These are phyloP conservation scores for Ophiostoma populinum DNA, from an alignment of 2,329 filamentous ascomycete genomes.

Conservation along the genomic window DNA sequence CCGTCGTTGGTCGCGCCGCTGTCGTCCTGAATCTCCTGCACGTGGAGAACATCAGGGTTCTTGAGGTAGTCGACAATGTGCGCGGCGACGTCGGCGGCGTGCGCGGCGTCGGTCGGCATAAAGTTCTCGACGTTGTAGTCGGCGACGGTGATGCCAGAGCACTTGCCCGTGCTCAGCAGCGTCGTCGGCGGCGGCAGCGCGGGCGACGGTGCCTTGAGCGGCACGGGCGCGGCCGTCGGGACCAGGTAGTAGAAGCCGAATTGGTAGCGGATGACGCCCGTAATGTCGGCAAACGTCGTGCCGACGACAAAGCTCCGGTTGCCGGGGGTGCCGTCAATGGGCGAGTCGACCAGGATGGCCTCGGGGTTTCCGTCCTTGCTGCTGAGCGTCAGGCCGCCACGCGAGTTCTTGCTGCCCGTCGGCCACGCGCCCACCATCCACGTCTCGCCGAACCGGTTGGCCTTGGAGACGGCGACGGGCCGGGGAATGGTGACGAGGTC, in stretches of 20 bases:
- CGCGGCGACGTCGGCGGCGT: constrained; percentile 39
- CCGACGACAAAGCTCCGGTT: constrained; percentile 43
- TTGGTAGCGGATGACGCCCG: constrained; percentile 46
- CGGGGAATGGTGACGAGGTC: constrained; percentile 47
- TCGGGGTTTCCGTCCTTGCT: constrained; percentile 51
- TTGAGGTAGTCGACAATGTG: constrained; percentile 49
- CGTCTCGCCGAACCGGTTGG: constrained; percentile 49
- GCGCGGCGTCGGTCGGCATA: constrained; percentile 29
- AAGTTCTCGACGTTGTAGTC: constrained; percentile 59
- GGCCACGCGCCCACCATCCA: constrained; percentile 52
- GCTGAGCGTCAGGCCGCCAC: constrained; percentile 47
- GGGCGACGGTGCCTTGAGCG: constrained; percentile 24
- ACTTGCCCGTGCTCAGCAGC: constrained; percentile 36
- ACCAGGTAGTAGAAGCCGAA: constrained; percentile 56
- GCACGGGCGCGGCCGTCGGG: constrained; percentile 36
- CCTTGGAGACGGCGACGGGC: constrained; percentile 38
- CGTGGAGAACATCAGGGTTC: constrained; percentile 46
- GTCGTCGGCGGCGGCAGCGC: constrained; percentile 30
- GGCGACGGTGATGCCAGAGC: constrained; percentile 43
- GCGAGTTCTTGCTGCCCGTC: constrained; percentile 41
- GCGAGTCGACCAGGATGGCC: constrained; percentile 44
- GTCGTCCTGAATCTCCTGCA: constrained; percentile 58
- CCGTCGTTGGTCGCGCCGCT: constrained; percentile 43
- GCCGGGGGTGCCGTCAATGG: constrained; percentile 48
- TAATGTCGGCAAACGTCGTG: constrained; percentile 46